These are phyloP conservation scores for Castanea crenata DNA, from an alignment of 306 rosid species.

Conservation along the genomic window DNA sequence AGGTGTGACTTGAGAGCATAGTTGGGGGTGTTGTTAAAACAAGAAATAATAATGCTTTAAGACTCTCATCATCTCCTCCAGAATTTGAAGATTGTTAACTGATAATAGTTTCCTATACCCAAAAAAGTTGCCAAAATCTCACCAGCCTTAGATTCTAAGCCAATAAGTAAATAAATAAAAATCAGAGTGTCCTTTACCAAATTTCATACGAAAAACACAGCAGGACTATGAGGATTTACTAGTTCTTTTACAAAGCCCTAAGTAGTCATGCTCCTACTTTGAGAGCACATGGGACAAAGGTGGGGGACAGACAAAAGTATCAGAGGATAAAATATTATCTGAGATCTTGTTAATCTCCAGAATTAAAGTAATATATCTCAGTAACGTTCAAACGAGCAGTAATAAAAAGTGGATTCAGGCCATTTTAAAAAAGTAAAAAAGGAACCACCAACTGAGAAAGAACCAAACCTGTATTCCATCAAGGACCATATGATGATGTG, in stretches of 20 bases:
- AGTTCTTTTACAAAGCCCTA: neutral
- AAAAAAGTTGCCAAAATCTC: neutral
- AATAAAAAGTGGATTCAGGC: neutral
- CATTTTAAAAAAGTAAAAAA: conserved; percentile 19
- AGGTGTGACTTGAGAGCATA: no score
- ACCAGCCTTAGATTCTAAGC: neutral
- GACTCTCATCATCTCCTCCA: neutral
- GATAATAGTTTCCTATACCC: neutral
- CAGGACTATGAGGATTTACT: neutral
- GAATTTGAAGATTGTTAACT: neutral
- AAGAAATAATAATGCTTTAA: neutral
- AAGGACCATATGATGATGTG: conserved; percentile 92
- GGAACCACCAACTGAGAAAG: conserved; percentile 22
- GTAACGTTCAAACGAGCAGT: neutral
- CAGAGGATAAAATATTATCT: neutral
- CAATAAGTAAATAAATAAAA: neutral
- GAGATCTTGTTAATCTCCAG: neutral
- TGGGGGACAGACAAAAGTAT: neutral
- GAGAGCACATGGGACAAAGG: neutral
- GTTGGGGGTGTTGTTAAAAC: neutral
- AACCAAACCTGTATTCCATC: conserved; percentile 76
- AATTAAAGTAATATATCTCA: neutral
- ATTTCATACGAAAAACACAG: neutral
- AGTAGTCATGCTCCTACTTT: neutral
- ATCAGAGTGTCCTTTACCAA: neutral